These are phyloP conservation scores for Chrysoporthe puriensis DNA, from an alignment of 2,329 filamentous ascomycete species.

Conservation along the genomic window DNA sequence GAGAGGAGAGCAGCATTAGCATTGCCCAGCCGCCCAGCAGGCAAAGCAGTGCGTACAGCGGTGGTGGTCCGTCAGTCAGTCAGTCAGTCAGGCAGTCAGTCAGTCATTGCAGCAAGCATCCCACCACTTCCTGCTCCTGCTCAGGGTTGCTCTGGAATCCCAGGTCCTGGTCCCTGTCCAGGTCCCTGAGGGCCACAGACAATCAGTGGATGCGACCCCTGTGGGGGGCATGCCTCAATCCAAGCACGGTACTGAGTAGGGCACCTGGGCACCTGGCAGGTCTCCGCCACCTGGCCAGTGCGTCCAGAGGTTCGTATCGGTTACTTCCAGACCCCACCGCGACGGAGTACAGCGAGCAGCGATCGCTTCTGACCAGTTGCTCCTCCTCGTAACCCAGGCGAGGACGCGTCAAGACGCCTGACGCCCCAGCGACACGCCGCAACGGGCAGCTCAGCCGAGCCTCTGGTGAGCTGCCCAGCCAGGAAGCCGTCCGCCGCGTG, in stretches of 20 bases:
- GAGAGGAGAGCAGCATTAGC: not conserved
- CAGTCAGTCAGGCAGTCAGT: too few species aligned
- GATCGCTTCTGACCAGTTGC: not conserved
- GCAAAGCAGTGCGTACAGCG: too few species aligned
- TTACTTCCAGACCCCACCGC: conserved; percentile 1
- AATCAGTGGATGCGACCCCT: conserved; percentile 12
- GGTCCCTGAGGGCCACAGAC: conserved; percentile 14
- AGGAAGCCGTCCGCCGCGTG: not conserved
- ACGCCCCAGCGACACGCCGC: not conserved
- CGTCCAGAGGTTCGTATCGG: conserved; percentile 7
- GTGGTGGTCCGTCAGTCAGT: too few species aligned
- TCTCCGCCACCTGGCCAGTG: conserved; percentile 3
- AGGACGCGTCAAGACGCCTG: conserved; percentile 2
- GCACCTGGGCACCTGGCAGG: not conserved
- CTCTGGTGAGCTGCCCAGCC: not conserved
- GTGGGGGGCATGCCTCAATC: not conserved
- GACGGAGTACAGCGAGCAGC: not conserved
- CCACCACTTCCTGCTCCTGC: not conserved
- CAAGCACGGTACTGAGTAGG: not conserved
- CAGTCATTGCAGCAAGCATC: not conserved
- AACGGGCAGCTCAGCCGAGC: not conserved
- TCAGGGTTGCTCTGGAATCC: conserved; percentile 3
- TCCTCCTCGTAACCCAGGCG: not conserved
- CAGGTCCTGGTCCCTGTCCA: conserved; percentile 7
- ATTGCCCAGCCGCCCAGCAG: not conserved